Percentiles rank a stretch among this genome's conserved stretches.
These are phyloP conservation scores for Stachybotrys echinatus DNA, from an alignment of 2,329 filamentous ascomycete species.

Conservation along the genomic window DNA sequence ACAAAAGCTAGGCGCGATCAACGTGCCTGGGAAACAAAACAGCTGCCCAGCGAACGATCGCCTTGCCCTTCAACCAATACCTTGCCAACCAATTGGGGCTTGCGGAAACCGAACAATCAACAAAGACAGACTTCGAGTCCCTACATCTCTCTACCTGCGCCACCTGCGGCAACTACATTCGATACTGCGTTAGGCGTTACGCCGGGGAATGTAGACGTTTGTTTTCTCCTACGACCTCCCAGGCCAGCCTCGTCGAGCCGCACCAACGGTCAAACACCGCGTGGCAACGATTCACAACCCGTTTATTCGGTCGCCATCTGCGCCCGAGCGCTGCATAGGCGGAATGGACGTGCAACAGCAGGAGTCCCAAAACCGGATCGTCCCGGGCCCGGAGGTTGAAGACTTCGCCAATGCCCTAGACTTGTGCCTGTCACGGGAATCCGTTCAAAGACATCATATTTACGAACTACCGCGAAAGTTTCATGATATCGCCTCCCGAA, in stretches of 20 bases:
- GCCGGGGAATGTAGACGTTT: not conserved
- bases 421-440: constrained; percentile 54
- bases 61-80: too few species aligned
- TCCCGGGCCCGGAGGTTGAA: constrained; percentile 77
- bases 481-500: constrained; percentile 44
- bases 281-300: not conserved
- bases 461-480: constrained; percentile 57
- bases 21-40: too few species aligned
- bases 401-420: constrained; percentile 80
- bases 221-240: not conserved
- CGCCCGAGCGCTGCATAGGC: not conserved
- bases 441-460: constrained; percentile 60
- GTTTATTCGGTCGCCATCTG: not conserved
- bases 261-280: not conserved
- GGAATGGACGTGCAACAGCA: not conserved
- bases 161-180: not conserved
- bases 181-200: not conserved
- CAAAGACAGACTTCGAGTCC: too few species aligned
- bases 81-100: too few species aligned
- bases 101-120: too few species aligned
- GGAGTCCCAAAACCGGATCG: constrained; percentile 33
- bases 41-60: too few species aligned
- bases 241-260: not conserved
- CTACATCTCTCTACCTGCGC: too few species aligned
- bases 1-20: too few species aligned